A percentile compares a stretch with the other conserved stretches of the same genome.
Evolutionary conservation across 192 early-diverging fungal genomes (phyloP).

Genomic region (Coemansia guatemalensis): DNA sequence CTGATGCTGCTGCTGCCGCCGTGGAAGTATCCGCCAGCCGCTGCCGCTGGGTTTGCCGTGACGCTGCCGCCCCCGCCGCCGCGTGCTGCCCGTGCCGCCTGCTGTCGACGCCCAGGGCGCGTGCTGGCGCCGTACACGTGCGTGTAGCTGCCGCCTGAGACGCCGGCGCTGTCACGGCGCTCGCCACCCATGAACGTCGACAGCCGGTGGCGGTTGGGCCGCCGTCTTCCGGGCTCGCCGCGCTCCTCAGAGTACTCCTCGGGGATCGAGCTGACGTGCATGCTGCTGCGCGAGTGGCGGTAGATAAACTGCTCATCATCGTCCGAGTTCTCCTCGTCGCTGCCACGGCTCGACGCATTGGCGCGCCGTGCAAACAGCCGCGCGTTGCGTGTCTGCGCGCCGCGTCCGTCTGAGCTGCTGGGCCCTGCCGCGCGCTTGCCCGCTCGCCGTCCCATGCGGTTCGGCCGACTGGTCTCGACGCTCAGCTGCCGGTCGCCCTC

Average conservation of each 20-base stretch:
- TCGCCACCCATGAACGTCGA: constrained; percentile 43
- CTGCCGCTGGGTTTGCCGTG: constrained; percentile 1
- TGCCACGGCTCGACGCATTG: constrained; percentile 45
- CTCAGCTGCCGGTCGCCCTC: constrained; percentile 49
- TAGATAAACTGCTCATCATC: constrained; percentile 54
- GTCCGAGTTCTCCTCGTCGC: constrained; percentile 46
- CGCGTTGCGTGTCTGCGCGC: constrained; percentile 10
- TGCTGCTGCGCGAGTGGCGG: constrained; percentile 52
- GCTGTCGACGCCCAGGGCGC: constrained; percentile 3
- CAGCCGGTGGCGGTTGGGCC: constrained; percentile 45
- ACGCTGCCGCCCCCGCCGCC: constrained; percentile 14
- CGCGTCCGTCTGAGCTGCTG: constrained; percentile 24
- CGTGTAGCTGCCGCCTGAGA: constrained; percentile 30
- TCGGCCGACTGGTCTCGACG: constrained; percentile 27
- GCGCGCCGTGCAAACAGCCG: constrained; percentile 36
- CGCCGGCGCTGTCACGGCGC: constrained; percentile 36
- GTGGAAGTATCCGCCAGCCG: background rate
- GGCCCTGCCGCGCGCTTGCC: constrained; percentile 14
- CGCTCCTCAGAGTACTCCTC: constrained; percentile 41
- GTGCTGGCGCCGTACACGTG: constrained; percentile 29
- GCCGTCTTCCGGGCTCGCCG: constrained; percentile 27
- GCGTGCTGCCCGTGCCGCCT: constrained; percentile 2
- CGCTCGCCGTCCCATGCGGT: constrained; percentile 3
- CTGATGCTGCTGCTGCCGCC: constrained; percentile 32
- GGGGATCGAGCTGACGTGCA: constrained; percentile 52